Evolutionary conservation across 2,329 filamentous ascomycete species (phyloP).

Genomic region (Fonsecaea monophora): DNA sequence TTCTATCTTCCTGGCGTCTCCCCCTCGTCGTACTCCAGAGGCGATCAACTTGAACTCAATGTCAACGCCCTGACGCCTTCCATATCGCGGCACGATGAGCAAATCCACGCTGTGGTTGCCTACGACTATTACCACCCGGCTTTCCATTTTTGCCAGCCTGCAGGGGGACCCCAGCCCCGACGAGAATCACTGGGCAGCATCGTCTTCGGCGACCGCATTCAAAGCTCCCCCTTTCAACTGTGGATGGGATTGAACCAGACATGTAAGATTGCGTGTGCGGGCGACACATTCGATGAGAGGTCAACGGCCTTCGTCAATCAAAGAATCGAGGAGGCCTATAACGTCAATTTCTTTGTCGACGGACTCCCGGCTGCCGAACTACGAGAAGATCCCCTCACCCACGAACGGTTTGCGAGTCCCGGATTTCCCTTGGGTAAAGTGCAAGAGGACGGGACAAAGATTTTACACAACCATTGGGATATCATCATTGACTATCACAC

Average conservation of each 20-base stretch:
- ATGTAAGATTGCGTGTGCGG: slow-evolving; percentile 79
- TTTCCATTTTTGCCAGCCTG: slow-evolving; percentile 87
- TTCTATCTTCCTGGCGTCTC: slow-evolving; percentile 98
- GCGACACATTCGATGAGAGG: slow-evolving; percentile 68
- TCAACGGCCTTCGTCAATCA: slow-evolving; percentile 80
- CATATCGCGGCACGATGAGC: slow-evolving; percentile 75
- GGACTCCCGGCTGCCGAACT: slow-evolving; percentile 89
- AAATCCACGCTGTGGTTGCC: slow-evolving; percentile 88
- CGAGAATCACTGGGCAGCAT: slow-evolving; percentile 94
- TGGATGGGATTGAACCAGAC: slow-evolving; percentile 85
- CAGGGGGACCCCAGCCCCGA: slow-evolving; percentile 76
- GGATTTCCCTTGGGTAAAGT: slow-evolving; percentile 79
- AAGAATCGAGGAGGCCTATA: slow-evolving; percentile 83
- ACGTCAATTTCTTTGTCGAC: slow-evolving; percentile 94
- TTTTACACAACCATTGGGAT: slow-evolving; percentile 94
- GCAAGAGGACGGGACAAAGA: slow-evolving; percentile 61
- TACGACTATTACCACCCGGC: slow-evolving; percentile 93
- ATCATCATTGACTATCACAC: slow-evolving; percentile 92
- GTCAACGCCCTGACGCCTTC: slow-evolving; percentile 93
- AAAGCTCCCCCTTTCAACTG: slow-evolving; percentile 91
- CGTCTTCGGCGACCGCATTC: slow-evolving; percentile 94
- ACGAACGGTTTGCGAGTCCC: slow-evolving; percentile 84
- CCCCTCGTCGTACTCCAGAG: slow-evolving; percentile 85
- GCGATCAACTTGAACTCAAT: slow-evolving; percentile 81
- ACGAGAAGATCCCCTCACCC: slow-evolving; percentile 76